Percentiles rank a stretch among this genome's conserved stretches.
These are phyloP conservation scores for Phascolomyces articulosus DNA, from an alignment of 371 early-diverging fungal genomes.

Conservation along the genomic window DNA sequence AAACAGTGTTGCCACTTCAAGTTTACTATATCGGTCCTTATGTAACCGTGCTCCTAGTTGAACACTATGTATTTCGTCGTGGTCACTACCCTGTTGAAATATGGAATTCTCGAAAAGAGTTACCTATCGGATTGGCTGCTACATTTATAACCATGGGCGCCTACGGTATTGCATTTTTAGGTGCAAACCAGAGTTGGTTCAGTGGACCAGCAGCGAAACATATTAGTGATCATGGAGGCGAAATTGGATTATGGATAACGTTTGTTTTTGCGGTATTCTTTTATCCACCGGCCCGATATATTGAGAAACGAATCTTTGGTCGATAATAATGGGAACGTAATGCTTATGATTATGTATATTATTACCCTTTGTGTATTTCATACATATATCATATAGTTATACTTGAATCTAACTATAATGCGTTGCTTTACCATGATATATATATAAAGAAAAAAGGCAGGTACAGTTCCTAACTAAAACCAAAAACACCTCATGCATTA, in stretches of 20 bases:
- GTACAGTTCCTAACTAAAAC: no score
- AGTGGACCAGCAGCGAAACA: constrained; percentile 26
- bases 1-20: constrained; percentile 24
- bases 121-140: constrained; percentile 34
- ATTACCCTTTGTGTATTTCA: no score
- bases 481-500: no score
- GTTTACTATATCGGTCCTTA: constrained; percentile 28
- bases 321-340: background rate
- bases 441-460: no score
- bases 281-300: background rate
- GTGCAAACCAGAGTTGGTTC: constrained; percentile 33
- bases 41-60: background rate
- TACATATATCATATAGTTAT: no score
- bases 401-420: no score
- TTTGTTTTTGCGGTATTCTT: background rate
- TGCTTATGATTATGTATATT: no score
- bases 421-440: no score
- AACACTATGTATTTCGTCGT: constrained; percentile 8
- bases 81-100: constrained; percentile 6
- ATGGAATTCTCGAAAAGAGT: constrained; percentile 21
- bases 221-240: constrained; percentile 8
- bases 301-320: background rate
- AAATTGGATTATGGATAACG: background rate
- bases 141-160: constrained; percentile 1
- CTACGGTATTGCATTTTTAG: constrained; percentile 24